These are phyloP conservation scores for Primulina eburnea DNA, from an alignment of 257 asterid genomes.

Conservation along the genomic window DNA sequence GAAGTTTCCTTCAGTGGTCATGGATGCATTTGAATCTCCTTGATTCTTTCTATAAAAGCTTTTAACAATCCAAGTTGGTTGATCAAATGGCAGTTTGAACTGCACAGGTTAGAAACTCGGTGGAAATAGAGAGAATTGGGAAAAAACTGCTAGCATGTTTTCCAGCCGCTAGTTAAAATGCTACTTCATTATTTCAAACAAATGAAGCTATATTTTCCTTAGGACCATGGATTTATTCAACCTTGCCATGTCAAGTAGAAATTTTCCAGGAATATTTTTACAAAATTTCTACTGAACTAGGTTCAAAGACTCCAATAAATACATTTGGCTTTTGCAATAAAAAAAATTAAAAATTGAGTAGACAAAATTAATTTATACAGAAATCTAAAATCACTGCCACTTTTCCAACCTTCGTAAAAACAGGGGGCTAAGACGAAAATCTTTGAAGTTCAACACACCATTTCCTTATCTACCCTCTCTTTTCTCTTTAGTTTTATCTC, in stretches of 20 bases:
- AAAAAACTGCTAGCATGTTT: not conserved
- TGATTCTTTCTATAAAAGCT: not conserved
- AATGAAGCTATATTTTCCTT: too few relatives aligned
- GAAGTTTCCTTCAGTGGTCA: not conserved
- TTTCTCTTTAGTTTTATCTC: too few relatives aligned
- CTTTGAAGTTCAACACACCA: too few relatives aligned
- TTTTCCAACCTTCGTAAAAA: too few relatives aligned
- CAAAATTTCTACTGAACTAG: conserved; percentile 1
- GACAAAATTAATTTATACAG: not conserved
- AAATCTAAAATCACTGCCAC: not conserved
- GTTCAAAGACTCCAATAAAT: not conserved
- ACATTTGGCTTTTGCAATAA: not conserved
- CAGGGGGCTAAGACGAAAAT: too few relatives aligned
- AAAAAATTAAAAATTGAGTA: not conserved
- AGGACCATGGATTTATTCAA: not conserved
- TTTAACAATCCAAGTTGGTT: not conserved
- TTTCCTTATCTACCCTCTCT: too few relatives aligned
- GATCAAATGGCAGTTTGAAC: not conserved
- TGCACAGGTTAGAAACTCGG: not conserved
- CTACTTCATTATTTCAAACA: not conserved
- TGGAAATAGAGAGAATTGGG: not conserved
- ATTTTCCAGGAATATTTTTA: not conserved
- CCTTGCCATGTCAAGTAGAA: not conserved
- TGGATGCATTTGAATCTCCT: not conserved
- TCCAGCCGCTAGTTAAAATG: not conserved